These are phyloP conservation scores for Parathielavia hyrcaniae DNA, from an alignment of 495 filamentous ascomycete species.

Conservation along the genomic window DNA sequence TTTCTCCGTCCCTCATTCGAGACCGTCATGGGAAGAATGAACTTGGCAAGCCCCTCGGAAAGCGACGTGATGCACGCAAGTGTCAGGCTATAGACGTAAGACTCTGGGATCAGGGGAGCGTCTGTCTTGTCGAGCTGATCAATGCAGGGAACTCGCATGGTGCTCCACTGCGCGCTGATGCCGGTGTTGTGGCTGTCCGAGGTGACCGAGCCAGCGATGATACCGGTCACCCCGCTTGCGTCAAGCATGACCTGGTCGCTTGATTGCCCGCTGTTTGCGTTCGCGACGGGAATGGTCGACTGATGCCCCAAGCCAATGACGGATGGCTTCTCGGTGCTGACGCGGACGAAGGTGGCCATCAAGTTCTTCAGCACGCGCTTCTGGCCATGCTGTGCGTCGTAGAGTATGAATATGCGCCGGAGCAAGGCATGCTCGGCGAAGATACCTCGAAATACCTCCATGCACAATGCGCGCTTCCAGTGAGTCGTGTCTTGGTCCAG, in stretches of 20 bases:
- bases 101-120: conserved; percentile 74
- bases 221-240: conserved; percentile 78
- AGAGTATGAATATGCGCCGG: conserved; percentile 72
- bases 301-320: conserved; percentile 83
- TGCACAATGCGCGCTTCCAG: conserved; percentile 84
- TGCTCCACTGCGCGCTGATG: conserved; percentile 86
- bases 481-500: conserved; percentile 73
- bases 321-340: conserved; percentile 82
- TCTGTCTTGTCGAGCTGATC: conserved; percentile 93
- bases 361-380: conserved; percentile 75
- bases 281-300: conserved; percentile 63
- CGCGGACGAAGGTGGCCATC: conserved; percentile 73
- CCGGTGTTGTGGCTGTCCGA: conserved; percentile 61
- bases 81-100: conserved; percentile 86
- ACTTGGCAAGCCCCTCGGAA: conserved; percentile 87
- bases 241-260: conserved; percentile 82
- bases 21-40: conserved; percentile 82
- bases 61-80: conserved; percentile 81
- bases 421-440: conserved; percentile 73
- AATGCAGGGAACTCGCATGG: conserved; percentile 78
- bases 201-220: conserved; percentile 71
- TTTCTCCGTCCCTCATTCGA: conserved; percentile 55
- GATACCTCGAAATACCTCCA: conserved; percentile 82
- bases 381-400: conserved; percentile 64
- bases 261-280: conserved; percentile 37